phyloP scores from a whole-genome alignment of 768 basidiomycete species.

The Russula olivacea region DNA sequence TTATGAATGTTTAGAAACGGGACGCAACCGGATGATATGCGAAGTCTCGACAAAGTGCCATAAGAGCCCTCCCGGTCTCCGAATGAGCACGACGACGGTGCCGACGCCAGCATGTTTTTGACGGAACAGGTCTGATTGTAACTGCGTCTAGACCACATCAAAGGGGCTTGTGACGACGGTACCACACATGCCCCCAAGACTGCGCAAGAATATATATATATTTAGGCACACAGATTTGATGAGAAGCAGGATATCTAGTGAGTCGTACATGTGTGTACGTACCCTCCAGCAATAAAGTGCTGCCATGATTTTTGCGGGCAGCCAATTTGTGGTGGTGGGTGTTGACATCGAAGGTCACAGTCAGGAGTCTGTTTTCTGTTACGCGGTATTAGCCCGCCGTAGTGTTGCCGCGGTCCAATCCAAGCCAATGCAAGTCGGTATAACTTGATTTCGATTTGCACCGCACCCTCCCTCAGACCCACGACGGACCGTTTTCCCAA shows the following conservation, averaged over 20 bases:
- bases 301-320: conserved; percentile 78
- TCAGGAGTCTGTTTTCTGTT: conserved; percentile 19
- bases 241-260: not conserved
- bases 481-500: no score
- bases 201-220: no score
- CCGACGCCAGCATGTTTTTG: conserved; percentile 37
- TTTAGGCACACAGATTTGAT: not conserved
- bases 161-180: conserved; percentile 96
- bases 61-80: conserved; percentile 49
- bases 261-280: conserved; percentile 30
- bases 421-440: no score
- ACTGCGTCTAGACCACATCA: conserved; percentile 95
- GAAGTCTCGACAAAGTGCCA: conserved; percentile 96
- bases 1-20: no score
- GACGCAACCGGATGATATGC: conserved; percentile 72
- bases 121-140: conserved; percentile 84
- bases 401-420: no score
- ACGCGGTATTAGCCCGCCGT: no score
- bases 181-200: conserved; percentile 95
- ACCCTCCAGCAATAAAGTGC: conserved; percentile 87
- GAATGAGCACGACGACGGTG: conserved; percentile 29
- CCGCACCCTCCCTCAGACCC: no score
- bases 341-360: conserved; percentile 12
- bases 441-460: no score
- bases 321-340: conserved; percentile 26